Evolutionary conservation across 805 yeast genomes (phyloP), one percentile per base, ranked within the genome.

Genomic region (Wickerhamomyces pijperi): DNA sequence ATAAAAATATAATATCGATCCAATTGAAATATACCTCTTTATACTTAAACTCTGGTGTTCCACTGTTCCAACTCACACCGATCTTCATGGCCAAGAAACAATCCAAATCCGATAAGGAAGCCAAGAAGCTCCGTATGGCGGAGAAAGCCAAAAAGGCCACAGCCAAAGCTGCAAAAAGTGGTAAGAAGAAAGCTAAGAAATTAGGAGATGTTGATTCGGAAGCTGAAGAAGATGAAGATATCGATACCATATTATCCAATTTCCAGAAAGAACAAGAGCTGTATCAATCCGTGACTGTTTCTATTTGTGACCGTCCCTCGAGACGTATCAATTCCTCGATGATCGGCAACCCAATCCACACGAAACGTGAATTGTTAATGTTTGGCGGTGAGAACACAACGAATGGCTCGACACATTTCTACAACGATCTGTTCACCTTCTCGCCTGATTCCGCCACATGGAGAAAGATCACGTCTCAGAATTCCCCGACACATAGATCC

Each of bases 401-500:
- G 18, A 61, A 63, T 36, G 58, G 67, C 4, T 55, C 65, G 9
- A 72, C 92, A 2, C 68, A 67, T 11, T 90, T 90, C 57, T 82
- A 78, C 65, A 90, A 88, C 52, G 97, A 90, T 50, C 64, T 88
- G 44, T 76, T 60, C 53, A 68, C 81, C 2, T 88, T 81, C 59
- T 65, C 83, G 6, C 68, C 82, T 5, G 94, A 85, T 48, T 76
- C 82, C 33, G 82, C 82, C 52, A 72, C 65, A 18, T 90, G 98
- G 98, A 72, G 86, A 43, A 71, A 70, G 42, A 72, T 78, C 47
- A 64, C 79, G 2, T 85, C 95, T 2, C 83, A 82, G 50, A 90
- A 90, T 54, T 60, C 94, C 0, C 98, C 98, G 14, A 72, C 88
- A 55, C 95, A 96, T 1, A 66, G 98, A 45, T 83, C 95, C 0